phyloP scores from a whole-genome alignment of 2,329 filamentous ascomycete genomes.

The Penicillium janthinellum region DNA sequence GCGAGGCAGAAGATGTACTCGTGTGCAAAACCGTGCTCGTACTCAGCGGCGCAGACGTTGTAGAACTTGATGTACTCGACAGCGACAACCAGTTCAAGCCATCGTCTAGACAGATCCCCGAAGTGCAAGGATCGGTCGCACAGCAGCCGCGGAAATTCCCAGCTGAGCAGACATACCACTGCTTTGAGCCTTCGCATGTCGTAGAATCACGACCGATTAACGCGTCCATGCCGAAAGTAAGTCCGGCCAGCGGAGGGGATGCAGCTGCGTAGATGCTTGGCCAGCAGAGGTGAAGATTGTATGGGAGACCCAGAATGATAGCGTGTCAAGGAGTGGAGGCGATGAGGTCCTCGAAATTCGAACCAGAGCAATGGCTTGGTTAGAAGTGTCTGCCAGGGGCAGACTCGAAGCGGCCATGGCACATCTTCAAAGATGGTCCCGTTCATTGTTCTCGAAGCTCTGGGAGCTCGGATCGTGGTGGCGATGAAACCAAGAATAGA shows the following conservation, averaged over 20 bases:
- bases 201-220: neutral
- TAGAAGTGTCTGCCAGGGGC: neutral
- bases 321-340: neutral
- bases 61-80: neutral
- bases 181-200: slow-evolving; percentile 5
- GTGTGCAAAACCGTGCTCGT: slow-evolving; percentile 1
- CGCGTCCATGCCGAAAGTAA: neutral
- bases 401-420: neutral
- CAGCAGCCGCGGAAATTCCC: slow-evolving; percentile 36
- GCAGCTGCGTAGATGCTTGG: neutral
- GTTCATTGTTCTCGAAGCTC: neutral
- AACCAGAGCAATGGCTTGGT: neutral
- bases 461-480: neutral
- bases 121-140: slow-evolving; percentile 34
- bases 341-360: neutral
- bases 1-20: slow-evolving; percentile 3
- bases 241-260: neutral
- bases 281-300: neutral
- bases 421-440: neutral
- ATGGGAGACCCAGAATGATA: neutral
- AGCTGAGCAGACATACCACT: slow-evolving; percentile 32
- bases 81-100: neutral
- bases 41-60: neutral
- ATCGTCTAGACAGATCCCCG: slow-evolving; percentile 33
- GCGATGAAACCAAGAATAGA: slow-evolving; percentile 1